Evolutionary conservation across 306 rosid genomes (phyloP).

Genomic region (Prunus mira): DNA sequence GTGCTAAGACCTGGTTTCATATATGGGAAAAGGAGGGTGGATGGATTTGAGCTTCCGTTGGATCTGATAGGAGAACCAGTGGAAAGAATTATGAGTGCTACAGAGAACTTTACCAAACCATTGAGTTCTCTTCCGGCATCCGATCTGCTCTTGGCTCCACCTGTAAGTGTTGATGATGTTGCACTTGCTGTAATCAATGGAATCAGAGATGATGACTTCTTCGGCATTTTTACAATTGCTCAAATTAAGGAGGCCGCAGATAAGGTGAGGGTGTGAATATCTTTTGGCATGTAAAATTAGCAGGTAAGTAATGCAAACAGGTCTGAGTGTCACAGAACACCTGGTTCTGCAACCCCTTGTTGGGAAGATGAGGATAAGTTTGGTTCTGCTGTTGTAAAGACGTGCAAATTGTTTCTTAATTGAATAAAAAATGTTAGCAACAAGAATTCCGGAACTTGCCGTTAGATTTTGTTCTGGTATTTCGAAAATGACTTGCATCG

Average conservation of each 20-base stretch:
- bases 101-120: conserved; percentile 75
- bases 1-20: conserved; percentile 88
- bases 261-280: conserved; percentile 53
- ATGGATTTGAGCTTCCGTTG: conserved; percentile 79
- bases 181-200: conserved; percentile 75
- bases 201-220: conserved; percentile 70
- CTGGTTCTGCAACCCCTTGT: conserved; percentile 3
- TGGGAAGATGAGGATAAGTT: not conserved
- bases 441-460: not conserved
- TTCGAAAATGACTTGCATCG: not conserved
- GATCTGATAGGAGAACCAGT: conserved; percentile 78
- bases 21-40: conserved; percentile 86
- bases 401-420: not conserved
- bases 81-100: conserved; percentile 63
- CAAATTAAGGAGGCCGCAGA: conserved; percentile 94
- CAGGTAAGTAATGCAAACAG: not conserved
- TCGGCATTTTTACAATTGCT: conserved; percentile 79
- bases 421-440: not conserved
- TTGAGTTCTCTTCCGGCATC: conserved; percentile 86
- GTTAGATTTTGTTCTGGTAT: not conserved
- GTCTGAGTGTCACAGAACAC: not conserved
- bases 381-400: not conserved
- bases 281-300: not conserved
- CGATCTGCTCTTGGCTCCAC: conserved; percentile 81
- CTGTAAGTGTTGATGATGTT: conserved; percentile 86